These are phyloP conservation scores for Botryotinia convoluta DNA, from an alignment of 2,329 filamentous ascomycete species.

Conservation along the genomic window DNA sequence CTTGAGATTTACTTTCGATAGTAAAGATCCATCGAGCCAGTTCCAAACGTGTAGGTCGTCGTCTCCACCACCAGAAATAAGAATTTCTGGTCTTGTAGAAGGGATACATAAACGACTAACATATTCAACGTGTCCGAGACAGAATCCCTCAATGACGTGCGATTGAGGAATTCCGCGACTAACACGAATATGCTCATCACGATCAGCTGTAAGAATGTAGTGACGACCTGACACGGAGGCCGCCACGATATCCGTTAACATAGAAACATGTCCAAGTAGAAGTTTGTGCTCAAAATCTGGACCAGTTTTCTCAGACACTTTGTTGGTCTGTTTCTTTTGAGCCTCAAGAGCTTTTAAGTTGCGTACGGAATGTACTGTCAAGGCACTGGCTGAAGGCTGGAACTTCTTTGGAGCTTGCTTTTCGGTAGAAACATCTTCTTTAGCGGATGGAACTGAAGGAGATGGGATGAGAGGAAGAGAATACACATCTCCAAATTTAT, in stretches of 20 bases:
- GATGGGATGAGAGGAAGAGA: constrained; percentile 66
- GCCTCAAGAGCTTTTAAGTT: constrained; percentile 60
- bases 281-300: constrained; percentile 70
- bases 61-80: constrained; percentile 88
- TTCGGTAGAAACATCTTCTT: constrained; percentile 24
- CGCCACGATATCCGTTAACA: constrained; percentile 75
- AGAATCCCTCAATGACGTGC: constrained; percentile 86
- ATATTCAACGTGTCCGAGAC: constrained; percentile 84
- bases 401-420: constrained; percentile 37
- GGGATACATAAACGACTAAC: constrained; percentile 73
- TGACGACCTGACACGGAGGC: constrained; percentile 51
- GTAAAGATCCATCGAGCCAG: constrained; percentile 56
- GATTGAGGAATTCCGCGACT: constrained; percentile 79
- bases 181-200: constrained; percentile 83
- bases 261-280: constrained; percentile 89
- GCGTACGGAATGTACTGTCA: constrained; percentile 63
- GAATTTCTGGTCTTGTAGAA: constrained; percentile 50
- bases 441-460: constrained; percentile 22
- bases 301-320: constrained; percentile 34
- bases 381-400: constrained; percentile 53
- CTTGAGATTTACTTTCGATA: constrained; percentile 55
- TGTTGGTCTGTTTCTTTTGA: constrained; percentile 49
- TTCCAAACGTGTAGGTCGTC: constrained; percentile 76
- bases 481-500: constrained; percentile 98
- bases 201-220: constrained; percentile 66